These are phyloP conservation scores for Gentiana dahurica DNA, from an alignment of 257 asterid genomes.

Conservation along the genomic window DNA sequence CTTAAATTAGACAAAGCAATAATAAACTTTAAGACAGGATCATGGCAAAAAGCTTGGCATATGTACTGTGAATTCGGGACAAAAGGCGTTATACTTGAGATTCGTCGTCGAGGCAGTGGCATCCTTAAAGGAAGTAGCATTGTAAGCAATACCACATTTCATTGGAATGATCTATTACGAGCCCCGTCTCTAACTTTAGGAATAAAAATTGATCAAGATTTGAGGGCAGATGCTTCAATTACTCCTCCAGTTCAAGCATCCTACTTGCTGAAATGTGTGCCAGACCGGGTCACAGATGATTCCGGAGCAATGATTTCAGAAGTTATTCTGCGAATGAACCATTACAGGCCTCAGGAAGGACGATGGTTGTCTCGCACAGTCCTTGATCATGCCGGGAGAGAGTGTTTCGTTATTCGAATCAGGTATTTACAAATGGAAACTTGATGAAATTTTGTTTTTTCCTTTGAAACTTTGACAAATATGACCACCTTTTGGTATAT, in stretches of 20 bases:
- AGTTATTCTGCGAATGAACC: constrained; percentile 70
- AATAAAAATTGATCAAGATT: constrained; percentile 33
- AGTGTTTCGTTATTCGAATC: constrained; percentile 74
- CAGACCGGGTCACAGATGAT: constrained; percentile 86
- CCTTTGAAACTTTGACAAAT: no score
- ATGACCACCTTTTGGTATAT: no score
- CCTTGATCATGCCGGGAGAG: constrained; percentile 86
- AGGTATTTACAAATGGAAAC: constrained; percentile 30
- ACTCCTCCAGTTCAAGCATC: constrained; percentile 92
- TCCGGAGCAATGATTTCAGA: constrained; percentile 94
- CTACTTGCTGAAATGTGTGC: constrained; percentile 77
- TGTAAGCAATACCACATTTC: constrained; percentile 30
- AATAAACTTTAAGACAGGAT: constrained; percentile 30
- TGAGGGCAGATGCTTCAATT: constrained; percentile 48
- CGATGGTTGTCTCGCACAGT: constrained; percentile 90
- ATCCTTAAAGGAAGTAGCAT: constrained; percentile 51
- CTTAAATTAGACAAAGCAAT: constrained; percentile 53
- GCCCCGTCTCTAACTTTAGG: constrained; percentile 57
- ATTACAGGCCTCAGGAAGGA: constrained; percentile 80
- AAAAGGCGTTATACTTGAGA: constrained; percentile 59
- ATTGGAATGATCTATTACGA: constrained; percentile 78
- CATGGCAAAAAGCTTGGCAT: constrained; percentile 68
- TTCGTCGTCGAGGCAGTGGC: constrained; percentile 44
- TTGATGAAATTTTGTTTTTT: no score
- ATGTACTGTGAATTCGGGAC: constrained; percentile 85